A percentile compares a stretch with the other conserved stretches of the same genome.
Evolutionary conservation across 1,139 yeast genomes (phyloP).

Genomic region (Saccharomyces pastorianus): DNA sequence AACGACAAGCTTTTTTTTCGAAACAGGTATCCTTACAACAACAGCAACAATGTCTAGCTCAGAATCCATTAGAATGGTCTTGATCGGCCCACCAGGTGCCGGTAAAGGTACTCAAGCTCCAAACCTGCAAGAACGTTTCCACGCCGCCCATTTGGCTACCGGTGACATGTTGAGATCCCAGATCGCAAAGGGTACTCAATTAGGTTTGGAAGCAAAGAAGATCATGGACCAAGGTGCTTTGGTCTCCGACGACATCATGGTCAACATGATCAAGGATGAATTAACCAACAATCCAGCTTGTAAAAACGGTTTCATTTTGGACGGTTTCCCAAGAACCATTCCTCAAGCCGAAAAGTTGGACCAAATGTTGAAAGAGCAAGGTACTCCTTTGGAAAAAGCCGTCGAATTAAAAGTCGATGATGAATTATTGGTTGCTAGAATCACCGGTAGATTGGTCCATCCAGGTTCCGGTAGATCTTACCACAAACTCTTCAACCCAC

Average conservation of each 20-base stretch:
- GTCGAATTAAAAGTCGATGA: constrained; percentile 95
- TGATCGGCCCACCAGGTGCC: constrained; percentile 99
- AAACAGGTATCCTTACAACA: constrained; percentile 1
- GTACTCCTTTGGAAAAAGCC: constrained; percentile 85
- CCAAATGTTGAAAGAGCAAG: constrained; percentile 70
- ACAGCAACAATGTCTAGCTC: constrained; percentile 26
- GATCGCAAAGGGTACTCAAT: constrained; percentile 81
- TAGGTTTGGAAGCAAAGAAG: constrained; percentile 93
- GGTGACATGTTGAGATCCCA: constrained; percentile 99
- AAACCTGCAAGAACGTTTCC: constrained; percentile 84
- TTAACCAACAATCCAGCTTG: constrained; percentile 80
- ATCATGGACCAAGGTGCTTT: constrained; percentile 99
- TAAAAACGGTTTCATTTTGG: constrained; percentile 87
- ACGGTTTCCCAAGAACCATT: constrained; percentile 99
- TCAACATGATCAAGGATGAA: constrained; percentile 90
- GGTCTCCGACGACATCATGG: constrained; percentile 96
- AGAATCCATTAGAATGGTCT: constrained; percentile 85
- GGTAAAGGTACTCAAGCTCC: constrained; percentile 99
- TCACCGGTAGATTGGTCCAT: constrained; percentile 96
- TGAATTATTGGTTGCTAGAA: constrained; percentile 91
- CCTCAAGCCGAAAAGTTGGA: constrained; percentile 98
- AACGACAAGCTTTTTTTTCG: not conserved
- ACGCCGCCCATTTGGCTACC: constrained; percentile 96
- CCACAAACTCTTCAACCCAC: constrained; percentile 97
- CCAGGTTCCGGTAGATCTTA: constrained; percentile 98